Percentiles rank a stretch among this genome's conserved stretches.
These are phyloP conservation scores for Salix arbutifolia DNA, from an alignment of 345 rosid species.

Conservation along the genomic window DNA sequence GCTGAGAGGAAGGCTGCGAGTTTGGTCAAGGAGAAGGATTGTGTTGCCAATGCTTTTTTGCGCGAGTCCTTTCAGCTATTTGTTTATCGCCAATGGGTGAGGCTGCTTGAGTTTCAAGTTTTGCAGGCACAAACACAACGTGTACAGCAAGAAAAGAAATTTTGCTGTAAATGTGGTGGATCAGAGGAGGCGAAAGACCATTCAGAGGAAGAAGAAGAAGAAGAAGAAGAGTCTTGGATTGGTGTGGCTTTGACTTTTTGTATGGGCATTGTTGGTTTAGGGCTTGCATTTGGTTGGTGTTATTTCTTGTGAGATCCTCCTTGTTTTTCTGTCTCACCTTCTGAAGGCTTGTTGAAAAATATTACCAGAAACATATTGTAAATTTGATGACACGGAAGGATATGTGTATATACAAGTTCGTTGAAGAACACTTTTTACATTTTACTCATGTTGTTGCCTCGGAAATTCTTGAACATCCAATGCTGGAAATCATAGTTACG, in stretches of 20 bases:
- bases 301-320: neutral
- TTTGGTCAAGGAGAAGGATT: constrained; percentile 40
- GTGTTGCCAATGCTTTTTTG: constrained; percentile 28
- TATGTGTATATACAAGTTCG: too few relatives aligned
- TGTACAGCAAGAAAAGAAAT: constrained; percentile 1
- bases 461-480: neutral
- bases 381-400: neutral
- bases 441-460: too few relatives aligned
- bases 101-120: constrained; percentile 49
- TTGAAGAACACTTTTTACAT: too few relatives aligned
- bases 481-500: neutral
- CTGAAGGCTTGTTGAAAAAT: neutral
- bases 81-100: constrained; percentile 46
- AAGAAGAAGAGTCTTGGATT: constrained; percentile 21
- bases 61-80: constrained; percentile 38
- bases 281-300: constrained; percentile 32
- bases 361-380: neutral
- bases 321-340: neutral
- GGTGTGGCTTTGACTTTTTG: constrained; percentile 35
- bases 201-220: neutral
- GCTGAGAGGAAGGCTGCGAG: constrained; percentile 48
- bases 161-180: neutral
- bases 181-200: neutral
- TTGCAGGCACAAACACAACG: constrained; percentile 21
- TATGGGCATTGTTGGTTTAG: constrained; percentile 47